A percentile compares a stretch with the other conserved stretches of the same genome.
Evolutionary conservation across 2,329 filamentous ascomycete species (phyloP).

Genomic region (Emericellopsis cladophorae): DNA sequence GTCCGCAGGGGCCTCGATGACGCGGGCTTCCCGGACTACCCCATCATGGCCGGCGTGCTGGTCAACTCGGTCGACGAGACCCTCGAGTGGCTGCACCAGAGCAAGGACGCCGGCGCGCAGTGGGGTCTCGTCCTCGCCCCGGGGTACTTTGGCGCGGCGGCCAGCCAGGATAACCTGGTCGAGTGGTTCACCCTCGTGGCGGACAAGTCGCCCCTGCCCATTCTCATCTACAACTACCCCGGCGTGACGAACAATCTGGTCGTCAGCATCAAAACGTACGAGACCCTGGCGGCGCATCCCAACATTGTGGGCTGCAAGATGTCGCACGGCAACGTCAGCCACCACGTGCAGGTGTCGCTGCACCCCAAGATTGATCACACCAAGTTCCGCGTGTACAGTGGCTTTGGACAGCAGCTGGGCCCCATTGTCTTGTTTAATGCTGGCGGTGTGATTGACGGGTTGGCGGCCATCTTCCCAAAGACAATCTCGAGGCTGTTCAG

Average conservation of each 20-base stretch:
- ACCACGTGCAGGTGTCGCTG: conserved; percentile 49
- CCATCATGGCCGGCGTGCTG: conserved; percentile 38
- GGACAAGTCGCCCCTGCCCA: conserved; percentile 43
- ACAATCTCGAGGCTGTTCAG: conserved; percentile 45
- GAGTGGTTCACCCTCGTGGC: conserved; percentile 51
- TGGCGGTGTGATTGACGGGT: conserved; percentile 53
- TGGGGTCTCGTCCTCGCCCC: conserved; percentile 42
- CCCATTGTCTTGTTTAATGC: conserved; percentile 51
- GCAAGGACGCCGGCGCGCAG: conserved; percentile 4
- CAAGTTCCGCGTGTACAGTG: conserved; percentile 51
- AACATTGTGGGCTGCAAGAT: conserved; percentile 61
- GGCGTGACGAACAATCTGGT: conserved; percentile 52
- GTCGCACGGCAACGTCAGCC: conserved; percentile 52
- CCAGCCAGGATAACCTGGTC: conserved; percentile 43
- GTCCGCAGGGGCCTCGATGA: conserved; percentile 40
- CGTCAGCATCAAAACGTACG: conserved; percentile 46
- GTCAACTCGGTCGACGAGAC: conserved; percentile 27
- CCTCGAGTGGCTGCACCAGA: conserved; percentile 4
- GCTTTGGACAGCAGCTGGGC: conserved; percentile 53
- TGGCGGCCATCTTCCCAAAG: conserved; percentile 52
- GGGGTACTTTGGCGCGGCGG: conserved; percentile 50
- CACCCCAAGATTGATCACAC: conserved; percentile 47
- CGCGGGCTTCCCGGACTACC: conserved; percentile 43
- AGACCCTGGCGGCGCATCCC: conserved; percentile 40
- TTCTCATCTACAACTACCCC: conserved; percentile 49